Percentiles rank a stretch among this genome's conserved stretches.
These are phyloP conservation scores for Blastobotrys ciferrii DNA, from an alignment of 1,139 yeast genomes.

Conservation along the genomic window DNA sequence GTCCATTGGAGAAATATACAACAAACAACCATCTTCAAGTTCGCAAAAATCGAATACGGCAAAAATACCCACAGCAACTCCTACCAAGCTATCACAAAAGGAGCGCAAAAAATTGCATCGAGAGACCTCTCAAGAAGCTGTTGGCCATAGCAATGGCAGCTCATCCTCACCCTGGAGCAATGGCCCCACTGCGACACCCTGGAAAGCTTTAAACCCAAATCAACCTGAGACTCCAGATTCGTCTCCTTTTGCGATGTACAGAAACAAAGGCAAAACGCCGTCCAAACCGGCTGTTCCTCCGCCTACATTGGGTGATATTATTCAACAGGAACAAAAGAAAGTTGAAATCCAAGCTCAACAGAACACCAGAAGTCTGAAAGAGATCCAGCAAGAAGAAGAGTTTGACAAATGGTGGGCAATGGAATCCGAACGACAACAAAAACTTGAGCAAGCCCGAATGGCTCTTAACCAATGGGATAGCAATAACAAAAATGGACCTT, in stretches of 20 bases:
- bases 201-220: constrained; percentile 8
- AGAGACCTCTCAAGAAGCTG: background rate
- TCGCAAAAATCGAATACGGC: background rate
- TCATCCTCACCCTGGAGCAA: background rate
- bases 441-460: constrained; percentile 5
- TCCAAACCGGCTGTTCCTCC: constrained; percentile 19
- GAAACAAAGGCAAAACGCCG: constrained; percentile 14
- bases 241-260: constrained; percentile 20
- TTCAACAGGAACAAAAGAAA: constrained; percentile 50
- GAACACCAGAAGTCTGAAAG: constrained; percentile 50
- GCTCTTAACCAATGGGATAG: background rate
- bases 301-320: constrained; percentile 40
- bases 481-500: constrained; percentile 1
- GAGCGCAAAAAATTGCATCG: constrained; percentile 45
- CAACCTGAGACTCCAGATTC: constrained; percentile 15
- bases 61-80: constrained; percentile 10
- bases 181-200: constrained; percentile 11
- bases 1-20: constrained; percentile 16
- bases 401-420: constrained; percentile 82
- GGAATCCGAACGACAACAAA: constrained; percentile 39
- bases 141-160: background rate
- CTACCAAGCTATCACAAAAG: constrained; percentile 47
- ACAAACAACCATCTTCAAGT: constrained; percentile 2
- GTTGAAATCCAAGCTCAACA: constrained; percentile 41
- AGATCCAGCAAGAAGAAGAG: constrained; percentile 75